phyloP scores from a whole-genome alignment of 495 filamentous ascomycete species.

The Rhypophila decipiens region DNA sequence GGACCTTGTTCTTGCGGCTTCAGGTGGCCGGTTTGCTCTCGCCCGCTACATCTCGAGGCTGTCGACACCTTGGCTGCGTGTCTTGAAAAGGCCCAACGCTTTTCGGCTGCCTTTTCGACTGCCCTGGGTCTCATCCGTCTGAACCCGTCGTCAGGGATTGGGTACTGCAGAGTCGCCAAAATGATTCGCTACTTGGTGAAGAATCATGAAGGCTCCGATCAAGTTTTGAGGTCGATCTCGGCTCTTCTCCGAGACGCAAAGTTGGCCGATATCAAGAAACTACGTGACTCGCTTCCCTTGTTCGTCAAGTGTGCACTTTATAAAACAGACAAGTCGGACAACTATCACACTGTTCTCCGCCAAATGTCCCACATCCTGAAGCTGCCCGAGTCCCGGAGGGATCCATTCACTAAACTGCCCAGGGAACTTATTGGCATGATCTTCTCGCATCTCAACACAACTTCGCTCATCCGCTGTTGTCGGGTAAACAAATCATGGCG shows the following conservation, averaged over 20 bases:
- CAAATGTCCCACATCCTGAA: constrained; percentile 15
- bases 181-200: constrained; percentile 15
- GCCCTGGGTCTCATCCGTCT: constrained; percentile 20
- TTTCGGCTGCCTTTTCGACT: constrained; percentile 17
- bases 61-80: constrained; percentile 17
- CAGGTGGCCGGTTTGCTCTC: constrained; percentile 16
- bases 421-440: constrained; percentile 15
- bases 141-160: constrained; percentile 12
- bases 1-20: constrained; percentile 19
- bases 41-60: constrained; percentile 10
- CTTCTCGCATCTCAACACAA: constrained; percentile 12
- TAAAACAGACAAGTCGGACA: constrained; percentile 3
- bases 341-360: constrained; percentile 15
- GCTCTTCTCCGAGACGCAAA: constrained; percentile 8
- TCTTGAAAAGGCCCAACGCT: constrained; percentile 8
- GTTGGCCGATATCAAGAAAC: neutral
- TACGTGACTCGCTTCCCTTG: constrained; percentile 4
- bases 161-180: constrained; percentile 22
- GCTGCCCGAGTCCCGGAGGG: constrained; percentile 8
- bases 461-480: constrained; percentile 7
- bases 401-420: constrained; percentile 19
- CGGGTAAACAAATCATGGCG: constrained; percentile 21
- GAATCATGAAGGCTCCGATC: neutral
- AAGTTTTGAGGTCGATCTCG: neutral
- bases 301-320: constrained; percentile 15